Evolutionary conservation across 2,329 filamentous ascomycete genomes (phyloP), one percentile per base, ranked within the genome.

Genomic region (Botryosphaeria dothidea): DNA sequence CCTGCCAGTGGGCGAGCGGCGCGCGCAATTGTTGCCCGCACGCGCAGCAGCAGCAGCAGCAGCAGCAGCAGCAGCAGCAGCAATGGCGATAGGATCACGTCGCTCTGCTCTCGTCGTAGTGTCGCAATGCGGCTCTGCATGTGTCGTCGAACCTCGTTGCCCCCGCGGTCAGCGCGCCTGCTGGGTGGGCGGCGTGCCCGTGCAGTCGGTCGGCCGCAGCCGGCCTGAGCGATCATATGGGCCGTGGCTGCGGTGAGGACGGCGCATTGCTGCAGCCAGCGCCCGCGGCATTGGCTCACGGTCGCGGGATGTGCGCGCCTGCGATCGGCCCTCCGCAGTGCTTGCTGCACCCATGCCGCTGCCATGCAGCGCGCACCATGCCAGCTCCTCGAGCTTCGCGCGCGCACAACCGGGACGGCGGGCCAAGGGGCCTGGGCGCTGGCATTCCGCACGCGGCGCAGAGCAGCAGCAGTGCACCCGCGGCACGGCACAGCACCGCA

Each of bases 211-310:
- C 8, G 46, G 19, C 41, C 13, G 23, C 46, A 49, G 46, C 25
- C 46, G 23, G 46, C 23, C 46, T 49, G 46, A 49, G 46, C 46
- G 46, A 49, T 49, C 46, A 49, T 49, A n/a, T n/a, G 43, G 46
- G 38, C 38, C 38, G 17, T 41, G 38, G 38, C 38, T 41, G 9
- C 46, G 45, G 45, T 25, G 45, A 25, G 52, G 52, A 29, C 23
- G 54, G 19, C 54, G 23, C 23, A 43, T 45, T 23, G 11, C 23
- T 27, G 46, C 46, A 27, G 45, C 21, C 49, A 52, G 34, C 34
- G 54, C 54, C 51, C 54, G 54, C 23, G 36, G 54, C 54, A 58
- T 45, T 58, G 54, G 54, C 54, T 58, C 54, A 31, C 54, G 54
- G 54, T 58, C 54, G 54, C 54, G 54, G 54, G 34, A 54, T 36